phyloP scores from a whole-genome alignment of 148 eudicot species.

The Fallopia convolvulus region DNA sequence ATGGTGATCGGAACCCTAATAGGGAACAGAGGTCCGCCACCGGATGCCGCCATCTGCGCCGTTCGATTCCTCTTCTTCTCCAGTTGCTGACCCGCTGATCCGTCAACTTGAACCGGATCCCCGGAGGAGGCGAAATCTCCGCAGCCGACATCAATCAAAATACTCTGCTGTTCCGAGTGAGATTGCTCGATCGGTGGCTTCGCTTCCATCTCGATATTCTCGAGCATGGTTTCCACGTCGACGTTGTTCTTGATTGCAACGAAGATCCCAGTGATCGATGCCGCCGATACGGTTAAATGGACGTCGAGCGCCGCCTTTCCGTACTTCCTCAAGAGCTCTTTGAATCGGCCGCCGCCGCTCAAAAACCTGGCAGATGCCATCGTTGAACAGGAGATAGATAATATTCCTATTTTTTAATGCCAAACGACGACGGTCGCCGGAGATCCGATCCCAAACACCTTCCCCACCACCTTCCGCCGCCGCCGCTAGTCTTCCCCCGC shows the following conservation, averaged over 20 bases:
- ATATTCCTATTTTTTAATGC: no score
- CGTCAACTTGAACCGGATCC: neutral
- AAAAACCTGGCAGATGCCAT: conserved; percentile 30
- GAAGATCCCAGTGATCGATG: conserved; percentile 55
- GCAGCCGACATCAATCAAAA: conserved; percentile 4
- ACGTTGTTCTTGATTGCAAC: conserved; percentile 79
- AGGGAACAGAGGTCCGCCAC: conserved; percentile 84
- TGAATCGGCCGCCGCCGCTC: conserved; percentile 34
- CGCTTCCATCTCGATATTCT: conserved; percentile 50
- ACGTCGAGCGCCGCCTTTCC: conserved; percentile 79
- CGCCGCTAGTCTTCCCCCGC: no score
- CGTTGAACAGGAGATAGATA: conserved; percentile 5
- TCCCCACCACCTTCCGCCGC: no score
- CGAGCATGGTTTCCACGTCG: conserved; percentile 68
- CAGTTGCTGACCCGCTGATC: neutral
- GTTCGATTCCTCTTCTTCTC: conserved; percentile 57
- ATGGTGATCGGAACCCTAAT: conserved; percentile 73
- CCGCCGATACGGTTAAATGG: conserved; percentile 63
- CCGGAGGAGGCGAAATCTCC: conserved; percentile 1
- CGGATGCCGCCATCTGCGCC: conserved; percentile 59
- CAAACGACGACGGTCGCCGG: no score
- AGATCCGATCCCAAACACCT: no score
- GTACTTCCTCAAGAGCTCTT: conserved; percentile 57
- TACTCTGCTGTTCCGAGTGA: neutral
- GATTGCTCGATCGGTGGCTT: conserved; percentile 11